Evolutionary conservation across 306 rosid genomes (phyloP).

Genomic region (Trichosanthes truncata): DNA sequence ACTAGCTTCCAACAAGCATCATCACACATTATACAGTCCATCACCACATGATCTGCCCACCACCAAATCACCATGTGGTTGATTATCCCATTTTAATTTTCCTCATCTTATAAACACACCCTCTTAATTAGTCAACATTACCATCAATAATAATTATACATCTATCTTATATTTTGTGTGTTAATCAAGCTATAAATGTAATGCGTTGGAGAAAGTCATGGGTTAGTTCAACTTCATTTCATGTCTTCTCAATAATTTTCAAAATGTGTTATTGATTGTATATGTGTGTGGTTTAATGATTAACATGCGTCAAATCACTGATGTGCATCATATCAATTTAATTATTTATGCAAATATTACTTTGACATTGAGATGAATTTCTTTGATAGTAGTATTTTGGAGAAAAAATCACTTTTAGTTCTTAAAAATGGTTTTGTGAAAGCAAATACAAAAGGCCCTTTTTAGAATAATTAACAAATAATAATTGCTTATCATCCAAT

Average conservation of each 20-base stretch:
- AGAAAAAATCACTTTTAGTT: too few species aligned
- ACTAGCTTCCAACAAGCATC: conserved; percentile 33
- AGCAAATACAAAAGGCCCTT: neutral
- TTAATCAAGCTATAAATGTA: neutral
- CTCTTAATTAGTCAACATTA: neutral
- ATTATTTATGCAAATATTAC: too few species aligned
- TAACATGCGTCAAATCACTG: too few species aligned
- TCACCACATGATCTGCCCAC: conserved; percentile 8
- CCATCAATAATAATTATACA: neutral
- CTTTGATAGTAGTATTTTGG: too few species aligned
- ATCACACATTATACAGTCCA: neutral
- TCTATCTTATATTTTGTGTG: too few species aligned
- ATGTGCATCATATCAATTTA: too few species aligned
- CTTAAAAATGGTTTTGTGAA: neutral
- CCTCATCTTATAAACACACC: neutral
- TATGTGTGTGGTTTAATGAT: too few species aligned
- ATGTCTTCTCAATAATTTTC: too few species aligned
- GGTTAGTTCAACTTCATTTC: too few species aligned
- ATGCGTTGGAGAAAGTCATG: neutral
- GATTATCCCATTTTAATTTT: too few species aligned
- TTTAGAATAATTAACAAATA: neutral
- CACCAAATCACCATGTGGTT: neutral
- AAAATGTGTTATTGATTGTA: too few species aligned
- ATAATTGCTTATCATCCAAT: neutral
- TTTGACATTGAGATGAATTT: too few species aligned